Percentiles rank a stretch among this genome's conserved stretches.
phyloP scores from a whole-genome alignment of 495 filamentous ascomycete species.

The Aspergillus bertholletiae region DNA sequence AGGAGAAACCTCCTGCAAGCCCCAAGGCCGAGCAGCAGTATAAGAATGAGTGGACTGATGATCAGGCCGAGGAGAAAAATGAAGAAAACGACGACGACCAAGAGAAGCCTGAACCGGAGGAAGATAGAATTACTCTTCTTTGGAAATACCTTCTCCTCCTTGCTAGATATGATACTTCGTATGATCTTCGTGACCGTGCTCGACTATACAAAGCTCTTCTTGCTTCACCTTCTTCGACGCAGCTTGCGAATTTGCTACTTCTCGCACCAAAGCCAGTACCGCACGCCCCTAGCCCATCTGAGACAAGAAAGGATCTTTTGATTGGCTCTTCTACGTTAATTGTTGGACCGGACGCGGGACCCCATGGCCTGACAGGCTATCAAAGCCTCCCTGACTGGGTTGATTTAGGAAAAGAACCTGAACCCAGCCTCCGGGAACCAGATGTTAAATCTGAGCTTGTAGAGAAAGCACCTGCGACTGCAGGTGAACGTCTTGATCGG shows the following conservation, averaged over 20 bases:
- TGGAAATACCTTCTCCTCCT: conserved; percentile 84
- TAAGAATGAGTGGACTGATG: conserved; percentile 41
- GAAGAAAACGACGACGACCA: conserved; percentile 25
- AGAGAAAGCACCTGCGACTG: conserved; percentile 43
- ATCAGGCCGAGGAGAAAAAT: conserved; percentile 30
- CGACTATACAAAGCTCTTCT: conserved; percentile 84
- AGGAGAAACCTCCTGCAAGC: conserved; percentile 19
- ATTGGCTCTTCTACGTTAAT: conserved; percentile 84
- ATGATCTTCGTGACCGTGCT: conserved; percentile 88
- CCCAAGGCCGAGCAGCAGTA: conserved; percentile 18
- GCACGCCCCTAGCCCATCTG: conserved; percentile 78
- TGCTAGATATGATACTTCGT: conserved; percentile 87
- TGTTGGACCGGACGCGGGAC: conserved; percentile 67
- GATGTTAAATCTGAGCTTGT: conserved; percentile 26
- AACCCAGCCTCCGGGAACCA: conserved; percentile 62
- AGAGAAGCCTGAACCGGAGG: conserved; percentile 21
- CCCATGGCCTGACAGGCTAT: conserved; percentile 72
- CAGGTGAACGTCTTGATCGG: conserved; percentile 62
- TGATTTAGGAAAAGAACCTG: conserved; percentile 71
- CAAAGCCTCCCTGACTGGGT: conserved; percentile 83
- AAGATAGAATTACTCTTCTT: conserved; percentile 66
- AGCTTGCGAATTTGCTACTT: conserved; percentile 85
- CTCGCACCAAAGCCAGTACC: conserved; percentile 93
- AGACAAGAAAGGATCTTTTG: conserved; percentile 67
- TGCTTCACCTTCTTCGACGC: conserved; percentile 65